These are phyloP conservation scores for Carex myosuroides DNA, from an alignment of 176 grass and related monocot species.

Conservation along the genomic window DNA sequence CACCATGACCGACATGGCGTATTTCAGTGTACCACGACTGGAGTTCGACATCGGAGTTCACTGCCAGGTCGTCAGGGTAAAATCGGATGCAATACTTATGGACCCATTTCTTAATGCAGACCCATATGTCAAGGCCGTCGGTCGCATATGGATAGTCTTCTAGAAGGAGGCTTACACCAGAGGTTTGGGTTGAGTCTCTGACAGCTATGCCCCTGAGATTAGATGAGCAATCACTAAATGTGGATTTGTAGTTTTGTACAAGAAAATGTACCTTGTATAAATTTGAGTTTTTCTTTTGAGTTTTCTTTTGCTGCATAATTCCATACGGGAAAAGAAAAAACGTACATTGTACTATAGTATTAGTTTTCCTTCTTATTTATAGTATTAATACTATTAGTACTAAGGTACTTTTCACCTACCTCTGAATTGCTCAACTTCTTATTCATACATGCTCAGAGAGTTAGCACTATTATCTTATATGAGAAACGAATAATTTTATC, in stretches of 20 bases:
- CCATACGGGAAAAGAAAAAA: neutral
- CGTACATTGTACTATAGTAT: neutral
- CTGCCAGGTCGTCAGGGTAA: conserved; percentile 42
- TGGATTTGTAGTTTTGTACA: neutral
- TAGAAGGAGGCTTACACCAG: conserved; percentile 38
- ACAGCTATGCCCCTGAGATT: conserved; percentile 54
- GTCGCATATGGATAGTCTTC: conserved; percentile 81
- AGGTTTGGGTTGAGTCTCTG: conserved; percentile 18
- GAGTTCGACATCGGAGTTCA: conserved; percentile 46
- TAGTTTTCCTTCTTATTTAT: neutral
- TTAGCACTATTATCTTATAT: no score
- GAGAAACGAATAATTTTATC: no score
- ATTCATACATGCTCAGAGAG: no score
- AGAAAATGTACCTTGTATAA: neutral
- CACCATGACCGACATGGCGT: conserved; percentile 62
- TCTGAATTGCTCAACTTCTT: no score
- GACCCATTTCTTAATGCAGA: conserved; percentile 69
- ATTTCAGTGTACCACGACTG: conserved; percentile 82
- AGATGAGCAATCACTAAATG: neutral
- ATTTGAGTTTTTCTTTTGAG: neutral
- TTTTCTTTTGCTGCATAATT: neutral
- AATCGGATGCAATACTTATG: conserved; percentile 53
- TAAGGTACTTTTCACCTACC: no score
- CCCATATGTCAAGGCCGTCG: conserved; percentile 84
- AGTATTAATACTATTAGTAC: neutral